Conservation (phyloP, 768 basidiomycete species). For the Gymnopilus junonius region DNA sequence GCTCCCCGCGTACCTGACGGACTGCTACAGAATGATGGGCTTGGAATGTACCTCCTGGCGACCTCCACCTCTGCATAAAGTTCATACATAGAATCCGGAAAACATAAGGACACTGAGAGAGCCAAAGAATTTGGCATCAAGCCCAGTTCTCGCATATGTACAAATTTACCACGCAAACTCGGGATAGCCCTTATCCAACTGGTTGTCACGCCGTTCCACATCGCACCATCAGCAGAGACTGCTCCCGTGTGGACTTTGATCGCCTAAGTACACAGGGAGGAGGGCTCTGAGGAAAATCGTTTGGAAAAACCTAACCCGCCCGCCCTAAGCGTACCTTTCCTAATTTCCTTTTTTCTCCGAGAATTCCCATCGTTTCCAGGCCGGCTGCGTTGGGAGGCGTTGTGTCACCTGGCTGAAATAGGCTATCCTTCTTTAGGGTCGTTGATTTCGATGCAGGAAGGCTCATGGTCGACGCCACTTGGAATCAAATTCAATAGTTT, state of each 20-base stretch:
- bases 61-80: too few relatives aligned
- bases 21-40: too few relatives aligned
- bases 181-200: neutral
- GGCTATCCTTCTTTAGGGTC: neutral
- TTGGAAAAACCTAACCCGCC: neutral
- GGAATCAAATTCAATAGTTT: neutral
- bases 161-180: too few relatives aligned
- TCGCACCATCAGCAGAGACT: neutral
- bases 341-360: neutral
- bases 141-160: too few relatives aligned
- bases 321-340: neutral
- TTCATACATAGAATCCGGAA: too few relatives aligned
- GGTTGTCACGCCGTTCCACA: neutral
- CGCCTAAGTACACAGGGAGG: neutral
- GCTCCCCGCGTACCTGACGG: too few relatives aligned
- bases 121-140: too few relatives aligned
- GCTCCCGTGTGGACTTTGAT: neutral
- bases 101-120: too few relatives aligned
- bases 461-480: neutral
- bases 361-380: slow-evolving; percentile 1
- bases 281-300: too few relatives aligned
- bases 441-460: neutral
- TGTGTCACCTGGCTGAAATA: neutral
- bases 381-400: neutral
- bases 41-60: too few relatives aligned